A percentile compares a stretch with the other conserved stretches of the same genome.
Evolutionary conservation across 768 basidiomycete genomes (phyloP).

Genomic region (Phanerochaete carnosa): DNA sequence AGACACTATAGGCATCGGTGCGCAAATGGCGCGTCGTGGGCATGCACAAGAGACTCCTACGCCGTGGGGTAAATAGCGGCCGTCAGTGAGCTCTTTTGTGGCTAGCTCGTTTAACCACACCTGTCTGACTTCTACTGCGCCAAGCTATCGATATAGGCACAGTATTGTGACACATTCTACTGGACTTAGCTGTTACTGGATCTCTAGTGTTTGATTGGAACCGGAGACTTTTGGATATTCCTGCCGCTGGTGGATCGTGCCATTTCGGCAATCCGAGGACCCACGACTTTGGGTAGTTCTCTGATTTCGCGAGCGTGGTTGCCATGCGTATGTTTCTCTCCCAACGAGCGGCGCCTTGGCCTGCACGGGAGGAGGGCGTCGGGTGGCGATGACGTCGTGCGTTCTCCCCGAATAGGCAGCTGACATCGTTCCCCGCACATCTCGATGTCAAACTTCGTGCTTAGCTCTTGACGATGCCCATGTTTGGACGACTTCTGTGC

Average conservation of each 20-base stretch:
- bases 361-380: background rate
- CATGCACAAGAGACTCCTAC: conserved; percentile 65
- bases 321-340: no score
- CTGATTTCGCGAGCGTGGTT: no score
- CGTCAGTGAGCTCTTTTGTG: background rate
- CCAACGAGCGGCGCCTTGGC: background rate
- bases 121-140: no score
- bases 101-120: no score
- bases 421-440: background rate
- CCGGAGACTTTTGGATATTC: no score
- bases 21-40: conserved; percentile 45
- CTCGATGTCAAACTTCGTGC: background rate
- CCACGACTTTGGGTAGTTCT: no score
- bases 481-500: background rate
- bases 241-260: no score
- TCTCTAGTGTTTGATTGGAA: no score
- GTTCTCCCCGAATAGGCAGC: background rate
- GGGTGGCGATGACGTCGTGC: background rate
- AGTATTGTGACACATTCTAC: no score
- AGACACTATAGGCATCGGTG: conserved; percentile 60
- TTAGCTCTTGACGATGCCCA: background rate
- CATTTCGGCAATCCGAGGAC: no score
- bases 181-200: no score
- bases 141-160: no score
- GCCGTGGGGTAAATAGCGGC: conserved; percentile 31